Conservation (phyloP, 495 filamentous ascomycete genomes). For the Chaetomium fimeti region DNA sequence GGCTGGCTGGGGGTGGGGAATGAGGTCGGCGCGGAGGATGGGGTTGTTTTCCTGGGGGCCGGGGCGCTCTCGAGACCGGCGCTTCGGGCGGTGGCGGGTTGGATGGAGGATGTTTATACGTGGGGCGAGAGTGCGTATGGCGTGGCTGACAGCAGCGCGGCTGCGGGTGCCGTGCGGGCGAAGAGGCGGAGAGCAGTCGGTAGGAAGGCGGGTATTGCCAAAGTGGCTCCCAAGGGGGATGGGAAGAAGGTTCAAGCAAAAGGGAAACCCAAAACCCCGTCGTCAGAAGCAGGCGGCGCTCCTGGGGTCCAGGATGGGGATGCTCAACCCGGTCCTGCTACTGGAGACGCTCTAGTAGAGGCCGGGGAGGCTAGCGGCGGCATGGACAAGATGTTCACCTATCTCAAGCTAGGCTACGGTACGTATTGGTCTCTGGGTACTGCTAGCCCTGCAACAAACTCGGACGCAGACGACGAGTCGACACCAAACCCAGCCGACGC, state of each 20-base stretch:
- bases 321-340: neutral
- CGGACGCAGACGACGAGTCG: conserved; percentile 17
- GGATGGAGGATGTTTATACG: conserved; percentile 80
- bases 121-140: conserved; percentile 80
- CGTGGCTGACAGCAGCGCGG: conserved; percentile 66
- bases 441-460: conserved; percentile 11
- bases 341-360: neutral
- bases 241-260: neutral
- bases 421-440: conserved; percentile 52
- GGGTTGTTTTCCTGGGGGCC: conserved; percentile 77
- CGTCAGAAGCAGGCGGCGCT: neutral
- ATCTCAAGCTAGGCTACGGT: conserved; percentile 57
- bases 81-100: conserved; percentile 65
- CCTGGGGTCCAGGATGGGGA: neutral
- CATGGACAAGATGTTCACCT: conserved; percentile 48
- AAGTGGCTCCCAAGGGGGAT: neutral
- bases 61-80: conserved; percentile 65
- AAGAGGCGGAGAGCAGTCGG: conserved; percentile 13
- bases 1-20: conserved; percentile 67
- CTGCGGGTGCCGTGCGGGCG: conserved; percentile 13
- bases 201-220: neutral
- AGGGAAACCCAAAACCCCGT: neutral
- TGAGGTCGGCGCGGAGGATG: conserved; percentile 68
- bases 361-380: conserved; percentile 23
- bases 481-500: neutral